phyloP scores from a whole-genome alignment of 2,329 filamentous ascomycete species.

The Colletotrichum tropicicola region DNA sequence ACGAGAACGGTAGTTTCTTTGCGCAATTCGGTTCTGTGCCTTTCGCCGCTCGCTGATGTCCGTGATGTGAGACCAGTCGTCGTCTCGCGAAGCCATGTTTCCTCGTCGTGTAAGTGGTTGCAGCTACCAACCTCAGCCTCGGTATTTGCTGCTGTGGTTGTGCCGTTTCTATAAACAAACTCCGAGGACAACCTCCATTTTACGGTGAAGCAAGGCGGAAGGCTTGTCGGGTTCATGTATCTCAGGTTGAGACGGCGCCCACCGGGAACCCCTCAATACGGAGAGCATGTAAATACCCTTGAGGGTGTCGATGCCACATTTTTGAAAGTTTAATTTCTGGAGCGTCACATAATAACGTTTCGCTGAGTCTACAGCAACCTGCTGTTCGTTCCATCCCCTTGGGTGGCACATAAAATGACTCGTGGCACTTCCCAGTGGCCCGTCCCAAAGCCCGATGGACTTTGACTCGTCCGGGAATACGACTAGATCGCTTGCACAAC shows the following conservation, averaged over 20 bases:
- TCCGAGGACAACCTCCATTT: background rate
- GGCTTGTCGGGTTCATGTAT: background rate
- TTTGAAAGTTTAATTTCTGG: constrained; percentile 3
- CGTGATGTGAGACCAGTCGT: constrained; percentile 44
- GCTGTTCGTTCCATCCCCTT: background rate
- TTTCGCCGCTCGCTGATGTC: constrained; percentile 32
- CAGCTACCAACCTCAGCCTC: background rate
- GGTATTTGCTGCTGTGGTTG: background rate
- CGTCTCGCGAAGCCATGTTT: constrained; percentile 17
- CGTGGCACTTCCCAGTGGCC: too few species aligned
- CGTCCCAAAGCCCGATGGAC: too few species aligned
- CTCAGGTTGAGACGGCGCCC: background rate
- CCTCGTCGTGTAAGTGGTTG: background rate
- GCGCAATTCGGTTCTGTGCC: constrained; percentile 13
- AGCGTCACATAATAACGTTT: constrained; percentile 9
- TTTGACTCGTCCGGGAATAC: too few species aligned
- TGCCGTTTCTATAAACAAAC: background rate
- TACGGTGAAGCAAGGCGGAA: background rate
- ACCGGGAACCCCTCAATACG: background rate
- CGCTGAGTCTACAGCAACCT: background rate
- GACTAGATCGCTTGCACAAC: too few species aligned
- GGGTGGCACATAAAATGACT: background rate
- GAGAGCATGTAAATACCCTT: background rate
- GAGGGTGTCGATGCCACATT: constrained; percentile 1
- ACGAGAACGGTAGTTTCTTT: constrained; percentile 14